These are phyloP conservation scores for Pelargonium cotyledonis DNA, from an alignment of 441 rosid species.

Conservation along the genomic window DNA sequence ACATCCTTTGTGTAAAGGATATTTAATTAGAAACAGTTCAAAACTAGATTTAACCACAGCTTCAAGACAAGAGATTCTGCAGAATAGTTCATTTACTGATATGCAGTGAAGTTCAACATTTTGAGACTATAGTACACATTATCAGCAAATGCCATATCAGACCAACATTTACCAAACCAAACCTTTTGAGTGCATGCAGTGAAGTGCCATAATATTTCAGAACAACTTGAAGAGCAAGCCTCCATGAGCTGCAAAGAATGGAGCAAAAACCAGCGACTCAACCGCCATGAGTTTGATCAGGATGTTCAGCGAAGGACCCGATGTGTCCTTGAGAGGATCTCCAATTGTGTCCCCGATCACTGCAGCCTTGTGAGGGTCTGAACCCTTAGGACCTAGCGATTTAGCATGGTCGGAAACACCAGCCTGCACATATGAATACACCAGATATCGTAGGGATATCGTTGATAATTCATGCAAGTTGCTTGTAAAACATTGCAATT, in stretches of 20 bases:
- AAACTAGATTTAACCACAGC: too few species aligned
- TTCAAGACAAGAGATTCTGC: too few species aligned
- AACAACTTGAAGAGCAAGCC: slow-evolving; percentile 51
- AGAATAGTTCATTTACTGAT: too few species aligned
- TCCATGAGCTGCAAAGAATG: slow-evolving; percentile 68
- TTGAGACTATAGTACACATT: too few species aligned
- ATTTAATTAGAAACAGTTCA: too few species aligned
- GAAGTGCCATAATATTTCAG: slow-evolving; percentile 8
- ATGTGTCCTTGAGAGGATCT: slow-evolving; percentile 68
- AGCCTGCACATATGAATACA: slow-evolving; percentile 28
- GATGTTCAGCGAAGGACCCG: slow-evolving; percentile 66
- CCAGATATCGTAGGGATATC: background rate
- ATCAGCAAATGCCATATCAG: too few species aligned
- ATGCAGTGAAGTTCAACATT: too few species aligned
- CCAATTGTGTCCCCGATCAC: slow-evolving; percentile 73
- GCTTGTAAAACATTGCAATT: too few species aligned
- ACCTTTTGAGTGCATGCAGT: too few species aligned
- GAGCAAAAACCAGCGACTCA: slow-evolving; percentile 65
- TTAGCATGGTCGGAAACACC: slow-evolving; percentile 57
- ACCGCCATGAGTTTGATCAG: slow-evolving; percentile 76
- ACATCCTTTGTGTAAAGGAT: too few species aligned
- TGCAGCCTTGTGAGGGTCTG: slow-evolving; percentile 67
- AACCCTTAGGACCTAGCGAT: slow-evolving; percentile 63
- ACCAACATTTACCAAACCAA: too few species aligned
- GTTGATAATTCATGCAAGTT: background rate